A percentile compares a stretch with the other conserved stretches of the same genome.
These are phyloP conservation scores for Cucurbita ficifolia DNA, from an alignment of 306 rosid species.

Conservation along the genomic window DNA sequence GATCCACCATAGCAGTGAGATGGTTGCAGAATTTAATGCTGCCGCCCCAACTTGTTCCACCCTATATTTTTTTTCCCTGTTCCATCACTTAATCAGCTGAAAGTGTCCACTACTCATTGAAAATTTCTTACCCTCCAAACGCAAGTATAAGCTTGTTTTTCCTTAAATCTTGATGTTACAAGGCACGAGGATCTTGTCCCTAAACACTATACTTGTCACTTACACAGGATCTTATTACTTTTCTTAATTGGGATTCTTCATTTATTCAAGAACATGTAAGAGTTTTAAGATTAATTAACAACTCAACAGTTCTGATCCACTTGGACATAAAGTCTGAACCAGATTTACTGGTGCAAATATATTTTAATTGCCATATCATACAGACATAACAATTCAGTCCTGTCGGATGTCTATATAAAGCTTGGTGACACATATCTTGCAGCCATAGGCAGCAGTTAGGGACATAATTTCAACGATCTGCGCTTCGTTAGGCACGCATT, in stretches of 20 bases:
- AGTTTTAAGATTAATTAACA: neutral
- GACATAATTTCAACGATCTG: neutral
- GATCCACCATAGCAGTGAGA: slow-evolving; percentile 29
- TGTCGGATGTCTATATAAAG: neutral
- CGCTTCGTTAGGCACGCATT: neutral
- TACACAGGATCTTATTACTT: neutral
- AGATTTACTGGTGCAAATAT: neutral
- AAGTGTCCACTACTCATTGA: neutral
- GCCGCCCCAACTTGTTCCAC: slow-evolving; percentile 25
- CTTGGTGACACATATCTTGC: slow-evolving; percentile 1
- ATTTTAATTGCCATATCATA: neutral
- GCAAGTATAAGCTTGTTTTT: neutral
- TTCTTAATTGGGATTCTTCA: neutral
- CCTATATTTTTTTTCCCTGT: neutral
- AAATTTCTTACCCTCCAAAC: neutral
- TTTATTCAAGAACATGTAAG: neutral
- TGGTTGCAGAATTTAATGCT: slow-evolving; percentile 30
- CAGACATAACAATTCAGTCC: neutral
- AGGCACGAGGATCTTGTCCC: neutral
- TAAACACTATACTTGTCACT: neutral
- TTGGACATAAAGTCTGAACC: neutral
- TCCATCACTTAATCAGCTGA: neutral
- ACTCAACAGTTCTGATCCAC: neutral
- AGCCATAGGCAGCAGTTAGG: neutral
- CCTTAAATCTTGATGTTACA: slow-evolving; percentile 1